Evolutionary conservation across 768 basidiomycete species (phyloP).

Genomic region (Sporobolomyces roseus): DNA sequence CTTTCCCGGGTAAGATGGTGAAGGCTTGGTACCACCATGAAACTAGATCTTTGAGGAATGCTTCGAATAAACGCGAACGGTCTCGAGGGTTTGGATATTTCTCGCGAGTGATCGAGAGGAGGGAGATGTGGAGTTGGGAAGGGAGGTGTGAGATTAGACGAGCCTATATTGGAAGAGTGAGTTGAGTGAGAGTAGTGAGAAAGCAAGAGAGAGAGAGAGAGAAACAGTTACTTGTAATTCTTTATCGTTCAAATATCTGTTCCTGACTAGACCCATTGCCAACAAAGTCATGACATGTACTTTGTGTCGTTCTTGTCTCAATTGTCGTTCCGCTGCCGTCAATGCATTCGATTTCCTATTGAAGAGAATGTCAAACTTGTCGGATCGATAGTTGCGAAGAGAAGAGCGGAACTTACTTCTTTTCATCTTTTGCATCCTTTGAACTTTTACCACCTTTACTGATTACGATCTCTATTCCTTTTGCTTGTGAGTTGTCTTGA

Average conservation of each 20-base stretch:
- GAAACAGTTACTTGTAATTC: conserved; percentile 67
- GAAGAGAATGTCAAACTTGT: not conserved
- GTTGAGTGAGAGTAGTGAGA: not conserved
- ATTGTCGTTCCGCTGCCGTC: conserved; percentile 57
- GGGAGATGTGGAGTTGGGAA: conserved; percentile 70
- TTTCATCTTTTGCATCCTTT: conserved; percentile 49
- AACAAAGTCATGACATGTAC: conserved; percentile 80
- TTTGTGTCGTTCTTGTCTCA: conserved; percentile 79
- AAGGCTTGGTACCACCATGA: conserved; percentile 80
- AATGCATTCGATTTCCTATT: conserved; percentile 14
- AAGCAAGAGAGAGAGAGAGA: not conserved
- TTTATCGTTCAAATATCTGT: conserved; percentile 75
- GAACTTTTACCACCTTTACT: conserved; percentile 37
- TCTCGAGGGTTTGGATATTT: conserved; percentile 71
- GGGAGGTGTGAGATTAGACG: conserved; percentile 83
- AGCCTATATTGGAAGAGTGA: conserved; percentile 56
- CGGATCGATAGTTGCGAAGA: not conserved
- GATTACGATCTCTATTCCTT: conserved; percentile 66
- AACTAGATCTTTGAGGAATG: conserved; percentile 65
- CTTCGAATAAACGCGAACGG: conserved; percentile 83
- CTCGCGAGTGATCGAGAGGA: conserved; percentile 74
- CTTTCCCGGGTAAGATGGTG: conserved; percentile 52
- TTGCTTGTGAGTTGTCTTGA: not conserved
- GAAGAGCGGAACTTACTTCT: conserved; percentile 3
- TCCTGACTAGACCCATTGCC: conserved; percentile 67